These are phyloP conservation scores for Trypanosoma melophagium DNA, from an alignment of 208 protist genomes.

Conservation along the genomic window DNA sequence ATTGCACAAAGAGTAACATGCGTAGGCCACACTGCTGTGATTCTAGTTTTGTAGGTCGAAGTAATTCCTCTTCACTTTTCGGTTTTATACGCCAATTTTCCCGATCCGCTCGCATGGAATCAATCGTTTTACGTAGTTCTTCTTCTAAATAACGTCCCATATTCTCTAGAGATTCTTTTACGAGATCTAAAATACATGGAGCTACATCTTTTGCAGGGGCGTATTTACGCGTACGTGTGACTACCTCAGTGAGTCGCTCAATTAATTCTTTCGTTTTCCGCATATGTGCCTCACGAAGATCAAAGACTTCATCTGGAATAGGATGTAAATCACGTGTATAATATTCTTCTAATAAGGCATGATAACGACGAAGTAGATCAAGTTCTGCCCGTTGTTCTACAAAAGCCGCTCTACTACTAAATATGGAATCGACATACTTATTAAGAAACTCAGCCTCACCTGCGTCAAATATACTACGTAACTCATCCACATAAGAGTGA, in stretches of 20 bases:
- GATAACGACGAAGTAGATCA: conserved; percentile 65
- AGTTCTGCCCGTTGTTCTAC: conserved; percentile 47
- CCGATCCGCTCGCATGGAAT: conserved; percentile 61
- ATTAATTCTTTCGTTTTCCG: conserved; percentile 73
- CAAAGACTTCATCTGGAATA: conserved; percentile 67
- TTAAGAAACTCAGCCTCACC: conserved; percentile 67
- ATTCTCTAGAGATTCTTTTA: conserved; percentile 41
- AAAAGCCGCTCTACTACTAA: conserved; percentile 46
- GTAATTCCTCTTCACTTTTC: conserved; percentile 64
- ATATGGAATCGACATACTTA: conserved; percentile 65
- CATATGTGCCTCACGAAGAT: conserved; percentile 85
- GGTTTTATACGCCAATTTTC: conserved; percentile 73
- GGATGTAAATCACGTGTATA: conserved; percentile 79
- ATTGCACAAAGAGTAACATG: conserved; percentile 87
- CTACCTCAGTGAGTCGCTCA: conserved; percentile 59
- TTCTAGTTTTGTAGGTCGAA: conserved; percentile 57
- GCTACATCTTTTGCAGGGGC: conserved; percentile 46
- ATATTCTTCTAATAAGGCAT: conserved; percentile 70
- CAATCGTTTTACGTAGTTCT: conserved; percentile 69
- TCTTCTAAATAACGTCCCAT: conserved; percentile 63
- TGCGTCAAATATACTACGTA: conserved; percentile 49
- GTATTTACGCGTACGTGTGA: conserved; percentile 54
- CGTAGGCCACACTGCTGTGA: conserved; percentile 83
- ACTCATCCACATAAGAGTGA: conserved; percentile 55
- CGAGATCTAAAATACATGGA: conserved; percentile 57